Percentiles rank a stretch among this genome's conserved stretches.
phyloP scores from a whole-genome alignment of 2,329 filamentous ascomycete species.

The Apiospora malaysiana region DNA sequence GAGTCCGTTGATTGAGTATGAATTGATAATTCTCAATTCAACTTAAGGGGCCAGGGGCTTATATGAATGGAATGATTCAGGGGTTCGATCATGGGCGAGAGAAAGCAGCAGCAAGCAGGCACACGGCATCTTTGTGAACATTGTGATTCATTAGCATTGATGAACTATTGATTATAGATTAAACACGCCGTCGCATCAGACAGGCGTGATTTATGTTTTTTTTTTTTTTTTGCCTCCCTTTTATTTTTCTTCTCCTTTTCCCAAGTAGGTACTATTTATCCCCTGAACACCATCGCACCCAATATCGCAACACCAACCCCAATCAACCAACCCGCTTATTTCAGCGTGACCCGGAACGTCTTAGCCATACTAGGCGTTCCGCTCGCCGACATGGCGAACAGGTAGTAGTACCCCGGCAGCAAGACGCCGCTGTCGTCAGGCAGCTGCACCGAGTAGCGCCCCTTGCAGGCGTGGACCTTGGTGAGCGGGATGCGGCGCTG shows the following conservation, averaged over 20 bases:
- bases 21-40: too few species aligned
- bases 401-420: conserved; percentile 59
- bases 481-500: conserved; percentile 57
- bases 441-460: conserved; percentile 46
- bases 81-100: neutral
- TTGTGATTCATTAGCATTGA: neutral
- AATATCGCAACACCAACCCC: neutral
- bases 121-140: neutral
- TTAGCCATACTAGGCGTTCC: conserved; percentile 54
- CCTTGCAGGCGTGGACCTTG: conserved; percentile 33
- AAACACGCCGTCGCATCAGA: neutral
- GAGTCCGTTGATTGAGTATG: too few species aligned
- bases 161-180: conserved; percentile 13
- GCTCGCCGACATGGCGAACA: conserved; percentile 54
- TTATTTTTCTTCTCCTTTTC: neutral
- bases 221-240: neutral
- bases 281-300: neutral
- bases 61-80: neutral
- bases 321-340: neutral
- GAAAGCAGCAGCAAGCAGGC: neutral
- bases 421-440: conserved; percentile 55
- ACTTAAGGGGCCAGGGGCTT: neutral
- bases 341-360: conserved; percentile 41
- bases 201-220: neutral
- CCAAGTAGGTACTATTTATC: neutral